phyloP scores from a whole-genome alignment of 2,329 filamentous ascomycete genomes.

The Bipolaris sorokiniana region DNA sequence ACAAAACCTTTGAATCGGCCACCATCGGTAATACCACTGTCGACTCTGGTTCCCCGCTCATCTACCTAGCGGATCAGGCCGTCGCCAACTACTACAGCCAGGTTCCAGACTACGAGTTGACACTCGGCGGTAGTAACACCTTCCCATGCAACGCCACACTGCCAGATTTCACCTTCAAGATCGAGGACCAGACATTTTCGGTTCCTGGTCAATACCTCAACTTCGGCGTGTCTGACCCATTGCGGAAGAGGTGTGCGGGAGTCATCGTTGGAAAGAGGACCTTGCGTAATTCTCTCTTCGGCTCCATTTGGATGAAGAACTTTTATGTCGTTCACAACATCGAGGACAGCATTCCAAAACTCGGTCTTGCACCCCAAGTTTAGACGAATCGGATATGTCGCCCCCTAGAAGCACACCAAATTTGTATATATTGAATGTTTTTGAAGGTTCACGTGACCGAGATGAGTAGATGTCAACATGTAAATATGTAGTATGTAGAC shows the following conservation, averaged over 20 bases:
- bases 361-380: too few species aligned
- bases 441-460: too few species aligned
- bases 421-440: too few species aligned
- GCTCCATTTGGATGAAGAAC: too few species aligned
- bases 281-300: too few species aligned
- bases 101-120: neutral
- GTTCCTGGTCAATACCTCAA: neutral
- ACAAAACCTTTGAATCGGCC: neutral
- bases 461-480: too few species aligned
- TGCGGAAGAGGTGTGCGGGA: neutral
- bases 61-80: neutral
- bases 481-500: too few species aligned
- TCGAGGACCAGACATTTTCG: neutral
- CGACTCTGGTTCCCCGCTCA: neutral
- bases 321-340: too few species aligned
- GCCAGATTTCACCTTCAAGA: neutral
- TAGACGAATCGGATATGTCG: too few species aligned
- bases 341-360: too few species aligned
- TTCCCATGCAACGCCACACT: neutral
- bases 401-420: too few species aligned
- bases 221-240: neutral
- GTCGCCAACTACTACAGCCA: neutral
- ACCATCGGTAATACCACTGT: neutral
- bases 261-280: neutral
- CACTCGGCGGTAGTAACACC: neutral